Percentiles rank a stretch among this genome's conserved stretches.
Evolutionary conservation across 352 stramenopile species (phyloP).

Genomic region (Phytophthora niederhauseri): DNA sequence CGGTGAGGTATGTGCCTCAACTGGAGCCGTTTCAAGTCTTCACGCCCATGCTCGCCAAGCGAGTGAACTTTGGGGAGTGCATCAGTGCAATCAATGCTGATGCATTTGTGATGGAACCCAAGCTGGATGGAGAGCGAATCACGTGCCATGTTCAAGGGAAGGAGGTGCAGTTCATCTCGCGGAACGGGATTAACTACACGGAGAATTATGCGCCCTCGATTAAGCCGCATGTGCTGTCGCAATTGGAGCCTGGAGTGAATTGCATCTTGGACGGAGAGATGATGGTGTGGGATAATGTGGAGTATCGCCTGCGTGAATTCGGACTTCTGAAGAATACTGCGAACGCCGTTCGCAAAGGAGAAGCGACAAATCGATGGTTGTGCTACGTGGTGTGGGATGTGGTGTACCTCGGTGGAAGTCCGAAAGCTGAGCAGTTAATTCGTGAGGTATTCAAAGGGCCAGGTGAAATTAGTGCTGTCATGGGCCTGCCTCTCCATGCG

Average conservation of each 20-base stretch:
- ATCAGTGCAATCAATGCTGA: conserved; percentile 72
- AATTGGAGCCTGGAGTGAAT: conserved; percentile 63
- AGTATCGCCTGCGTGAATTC: conserved; percentile 80
- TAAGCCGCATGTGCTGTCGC: conserved; percentile 61
- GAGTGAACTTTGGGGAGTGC: conserved; percentile 84
- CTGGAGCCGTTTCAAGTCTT: conserved; percentile 87
- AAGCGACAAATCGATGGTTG: conserved; percentile 73
- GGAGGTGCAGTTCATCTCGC: conserved; percentile 83
- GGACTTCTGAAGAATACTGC: conserved; percentile 83
- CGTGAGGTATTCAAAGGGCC: conserved; percentile 67
- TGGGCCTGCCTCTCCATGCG: conserved; percentile 71
- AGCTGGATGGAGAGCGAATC: conserved; percentile 86
- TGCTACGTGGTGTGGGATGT: conserved; percentile 90
- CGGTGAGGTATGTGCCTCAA: conserved; percentile 78
- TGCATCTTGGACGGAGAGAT: conserved; percentile 89
- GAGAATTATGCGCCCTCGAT: conserved; percentile 72
- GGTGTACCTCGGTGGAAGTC: conserved; percentile 66
- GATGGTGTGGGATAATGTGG: conserved; percentile 89
- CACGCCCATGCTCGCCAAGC: conserved; percentile 87
- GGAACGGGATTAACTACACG: conserved; percentile 86
- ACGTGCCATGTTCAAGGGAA: conserved; percentile 72
- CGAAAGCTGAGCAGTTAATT: conserved; percentile 55
- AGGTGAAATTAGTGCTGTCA: conserved; percentile 64
- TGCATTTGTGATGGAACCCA: conserved; percentile 85
- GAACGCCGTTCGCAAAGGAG: conserved; percentile 54